Base-by-base conservation (phyloP, 192 early-diverging fungal species). In the Piromyces sp. region DNA sequence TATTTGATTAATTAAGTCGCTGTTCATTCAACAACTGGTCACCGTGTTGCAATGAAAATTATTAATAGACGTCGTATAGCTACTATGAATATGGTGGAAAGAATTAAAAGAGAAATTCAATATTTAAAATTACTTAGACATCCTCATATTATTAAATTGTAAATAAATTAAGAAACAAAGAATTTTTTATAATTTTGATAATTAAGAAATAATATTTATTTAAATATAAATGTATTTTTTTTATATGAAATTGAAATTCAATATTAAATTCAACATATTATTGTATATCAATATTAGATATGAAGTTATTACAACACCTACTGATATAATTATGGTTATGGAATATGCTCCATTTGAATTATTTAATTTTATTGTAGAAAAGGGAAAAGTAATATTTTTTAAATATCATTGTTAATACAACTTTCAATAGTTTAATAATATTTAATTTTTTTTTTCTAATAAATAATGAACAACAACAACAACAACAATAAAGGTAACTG, bases 121-220 rank as follows among this genome's bases (percentile, higher is more conserved):
- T 98, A 96, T 84, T 88, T 98, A 30, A 96, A 95, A 85, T 87
- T 97, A 80, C 89, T 99, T 31, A 91, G 96, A 81, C 97, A 99
- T 85, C 96, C 96, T 58, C 97, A 99, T 86, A 99, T 98, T 82
- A 98, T 98, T 87, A 99, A 99, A 89, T 89, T 99, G 87, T 96
- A 90, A 88, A 86, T 33, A 38, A 80, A 79, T 51, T 78, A 30
- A 29, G 29, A 29, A 68, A n/a, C 29, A 30, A 30, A 26, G 51
- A 36, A 30, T 22, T 22, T 81, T 36, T 36, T n/a, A n/a, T n/a
- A n/a, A n/a, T n/a, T n/a, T n/a, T n/a, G n/a, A n/a, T n/a, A n/a
- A n/a, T n/a, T n/a, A n/a, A n/a, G n/a, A n/a, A n/a, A n/a, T n/a
- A n/a, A n/a, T n/a, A n/a, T n/a, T n/a, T n/a, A n/a, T n/a, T n/a